Percentiles rank a stretch among this genome's conserved stretches.
Conservation (phyloP, 1,139 yeast species). For the Pichia sorboxylosa region DNA sequence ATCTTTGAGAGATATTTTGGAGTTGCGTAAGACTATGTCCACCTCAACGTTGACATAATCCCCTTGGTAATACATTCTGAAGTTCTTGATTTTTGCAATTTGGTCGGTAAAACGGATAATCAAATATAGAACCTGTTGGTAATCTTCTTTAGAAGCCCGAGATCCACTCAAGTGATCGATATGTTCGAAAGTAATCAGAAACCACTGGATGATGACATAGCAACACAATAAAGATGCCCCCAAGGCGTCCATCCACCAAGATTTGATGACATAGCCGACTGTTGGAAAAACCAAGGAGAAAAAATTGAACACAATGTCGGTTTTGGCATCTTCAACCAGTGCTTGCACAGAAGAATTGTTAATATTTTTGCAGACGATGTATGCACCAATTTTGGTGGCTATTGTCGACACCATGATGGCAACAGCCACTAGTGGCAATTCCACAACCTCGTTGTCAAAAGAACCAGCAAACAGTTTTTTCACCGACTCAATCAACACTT, state of each 20-base stretch:
- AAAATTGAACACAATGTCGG: constrained; percentile 61
- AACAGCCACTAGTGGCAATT: constrained; percentile 43
- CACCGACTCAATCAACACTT: constrained; percentile 56
- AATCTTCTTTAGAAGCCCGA: constrained; percentile 50
- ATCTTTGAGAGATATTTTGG: constrained; percentile 45
- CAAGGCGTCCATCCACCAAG: constrained; percentile 67
- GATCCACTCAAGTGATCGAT: constrained; percentile 68
- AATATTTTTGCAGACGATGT: constrained; percentile 53
- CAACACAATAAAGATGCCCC: constrained; percentile 58
- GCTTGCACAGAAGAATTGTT: constrained; percentile 65
- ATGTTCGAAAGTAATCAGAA: constrained; percentile 49
- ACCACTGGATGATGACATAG: constrained; percentile 59
- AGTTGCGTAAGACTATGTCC: constrained; percentile 48
- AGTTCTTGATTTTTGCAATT: constrained; percentile 51
- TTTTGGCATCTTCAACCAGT: constrained; percentile 69
- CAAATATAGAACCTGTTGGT: constrained; percentile 55
- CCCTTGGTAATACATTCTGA: constrained; percentile 70
- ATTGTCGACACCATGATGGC: constrained; percentile 56
- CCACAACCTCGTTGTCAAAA: constrained; percentile 26
- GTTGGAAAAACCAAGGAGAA: constrained; percentile 65
- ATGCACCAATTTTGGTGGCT: constrained; percentile 47
- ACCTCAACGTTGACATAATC: constrained; percentile 69
- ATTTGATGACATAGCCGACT: constrained; percentile 36
- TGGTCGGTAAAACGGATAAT: constrained; percentile 61
- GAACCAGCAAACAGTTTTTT: constrained; percentile 23